These are phyloP conservation scores for Pythium coloratum DNA, from an alignment of 352 stramenopile species.

Conservation along the genomic window DNA sequence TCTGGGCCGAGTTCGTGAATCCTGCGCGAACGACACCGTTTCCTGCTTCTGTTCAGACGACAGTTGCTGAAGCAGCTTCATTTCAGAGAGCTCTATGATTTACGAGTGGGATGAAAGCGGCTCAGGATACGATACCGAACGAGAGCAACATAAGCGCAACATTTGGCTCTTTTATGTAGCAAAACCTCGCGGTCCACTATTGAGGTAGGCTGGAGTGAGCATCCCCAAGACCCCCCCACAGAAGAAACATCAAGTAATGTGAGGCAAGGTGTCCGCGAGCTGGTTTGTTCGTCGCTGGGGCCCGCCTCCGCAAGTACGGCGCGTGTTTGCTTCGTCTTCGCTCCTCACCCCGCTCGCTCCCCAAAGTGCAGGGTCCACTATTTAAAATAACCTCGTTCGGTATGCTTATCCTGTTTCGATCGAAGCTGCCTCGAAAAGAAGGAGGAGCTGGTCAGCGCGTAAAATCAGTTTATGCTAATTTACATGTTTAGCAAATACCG, in stretches of 20 bases:
- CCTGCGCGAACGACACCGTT: too few species aligned
- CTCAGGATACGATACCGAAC: background rate
- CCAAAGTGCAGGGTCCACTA: background rate
- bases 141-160: background rate
- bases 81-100: too few species aligned
- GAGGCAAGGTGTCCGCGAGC: background rate
- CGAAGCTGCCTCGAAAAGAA: too few species aligned
- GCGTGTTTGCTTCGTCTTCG: background rate
- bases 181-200: background rate
- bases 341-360: background rate
- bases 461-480: too few species aligned
- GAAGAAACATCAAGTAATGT: background rate
- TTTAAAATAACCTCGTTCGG: background rate
- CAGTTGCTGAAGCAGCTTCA: too few species aligned
- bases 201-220: background rate
- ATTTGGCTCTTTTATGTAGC: background rate
- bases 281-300: background rate
- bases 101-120: too few species aligned
- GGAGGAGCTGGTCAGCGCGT: too few species aligned
- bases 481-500: background rate
- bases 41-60: too few species aligned
- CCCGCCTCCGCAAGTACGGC: too few species aligned
- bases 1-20: too few species aligned
- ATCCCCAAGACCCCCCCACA: background rate
- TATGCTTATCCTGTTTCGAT: background rate